Evolutionary conservation across 2,329 filamentous ascomycete species (phyloP), one percentile per base, ranked within the genome.

Genomic region (Xylaria sp.): DNA sequence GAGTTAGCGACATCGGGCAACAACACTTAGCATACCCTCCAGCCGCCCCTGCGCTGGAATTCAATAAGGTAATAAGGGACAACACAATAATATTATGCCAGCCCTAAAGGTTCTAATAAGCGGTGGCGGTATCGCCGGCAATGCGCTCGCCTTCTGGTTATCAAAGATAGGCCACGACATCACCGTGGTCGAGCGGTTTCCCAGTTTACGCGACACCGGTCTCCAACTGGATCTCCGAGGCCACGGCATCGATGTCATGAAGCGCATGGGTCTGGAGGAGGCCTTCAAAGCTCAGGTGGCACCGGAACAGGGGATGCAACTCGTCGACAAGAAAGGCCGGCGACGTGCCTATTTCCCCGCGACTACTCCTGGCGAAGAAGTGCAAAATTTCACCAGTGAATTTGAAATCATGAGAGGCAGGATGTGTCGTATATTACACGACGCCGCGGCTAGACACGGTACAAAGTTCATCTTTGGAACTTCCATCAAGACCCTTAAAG

Each of bases 341-440:
- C 72, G 75, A 3, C 74, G 77, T 18, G 84, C 80, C 4, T 81
- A 74, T 20, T 80, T 85, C 55, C 76, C 78, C 1, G 78, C 75
- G 1, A 83, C 81, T 34, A 74, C 75, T 41, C 75, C 79, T 0
- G 80, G 78, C 1, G 81, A 55, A 15, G 52, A 18, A 5, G 48
- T 64, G 52, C 67, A 69, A 53, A 77, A 74, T 23, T 78, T 86
- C 28, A 84, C 83, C 0, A 80, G 78, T 0, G 85, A 88, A 25
- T 83, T 81, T 43, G 86, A 88, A 75, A 87, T 89, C 56, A 83
- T 88, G 80, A 78, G 86, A 9, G 85, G 84, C 0, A 84, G 87
- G 61, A 69, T 89, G 34, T 83, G 81, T 13, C 73, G 72, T 0
- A 71, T 88, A 1, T 65, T 88, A 0, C 80, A 84, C 32, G 78